Base-by-base conservation (phyloP, 164 flowering plant species). In the Annona squamosa region DNA sequence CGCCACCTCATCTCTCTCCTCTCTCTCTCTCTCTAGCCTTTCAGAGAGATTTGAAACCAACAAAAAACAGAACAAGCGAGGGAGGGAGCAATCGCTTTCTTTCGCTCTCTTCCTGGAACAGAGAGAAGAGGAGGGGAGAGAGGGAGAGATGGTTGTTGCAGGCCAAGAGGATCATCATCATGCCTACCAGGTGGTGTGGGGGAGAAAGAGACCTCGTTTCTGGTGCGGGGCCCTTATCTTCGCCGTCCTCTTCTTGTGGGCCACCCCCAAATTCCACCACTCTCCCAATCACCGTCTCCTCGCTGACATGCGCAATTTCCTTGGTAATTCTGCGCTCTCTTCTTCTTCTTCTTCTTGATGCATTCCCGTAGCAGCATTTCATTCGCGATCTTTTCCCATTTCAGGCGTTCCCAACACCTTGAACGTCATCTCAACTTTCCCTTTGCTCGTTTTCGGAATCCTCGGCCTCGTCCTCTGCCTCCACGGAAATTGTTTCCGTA, bases 251-350 rank as follows among this genome's bases (percentile, higher is more conserved):
- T 37, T 86, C 63, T 74, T 86, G 83, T 65, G 80, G 74, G 76
- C 72, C n/a, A 78, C 86, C n/a, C 91, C 89, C 41, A 85, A 77
- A 61, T 72, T 86, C 68, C 80, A 85, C 75, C 82, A 76, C 72
- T 82, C 83, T 12, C 76, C 82, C 46, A 77, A 76, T 3, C 76
- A 73, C 81, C 91, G 84, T 65, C 44, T 68, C 65, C 84, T 77
- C 69, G 83, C 84, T 46, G 88, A 86, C 71, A 86, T 82, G 89
- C 87, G 87, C 67, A 88, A 88, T 77, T 79, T 86, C 64, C 68
- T 87, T 13, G 89, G 91, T 84, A 79, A 26, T 26, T 26, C 18
- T 67, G 2, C 37, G 46, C n/a, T 72, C 48, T 45, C n/a, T 63
- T 9, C 4, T 47, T 16, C 9, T 47, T 16, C 9, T 47, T 46